Base-by-base conservation (phyloP, 345 rosid genomes). In the Ceriops decandra region DNA sequence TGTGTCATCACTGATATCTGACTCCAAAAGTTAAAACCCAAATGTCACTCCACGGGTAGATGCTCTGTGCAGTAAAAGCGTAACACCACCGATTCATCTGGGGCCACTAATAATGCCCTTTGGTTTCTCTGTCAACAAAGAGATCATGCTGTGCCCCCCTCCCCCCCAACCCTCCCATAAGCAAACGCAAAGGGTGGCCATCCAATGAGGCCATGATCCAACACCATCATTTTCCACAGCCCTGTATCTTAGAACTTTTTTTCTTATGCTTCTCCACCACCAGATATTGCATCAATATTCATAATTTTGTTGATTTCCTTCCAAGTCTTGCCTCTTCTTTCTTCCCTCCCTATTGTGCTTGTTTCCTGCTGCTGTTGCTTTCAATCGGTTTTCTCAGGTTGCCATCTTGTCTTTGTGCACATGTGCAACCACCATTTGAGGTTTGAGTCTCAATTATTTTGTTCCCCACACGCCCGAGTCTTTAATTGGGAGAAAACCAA, bases 201-300 rank as follows among this genome's bases (percentile, higher is more conserved):
- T 60, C 65, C 63, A 60, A 60, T 54, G 63, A 63, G 62, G 36
- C 62, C 51, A 62, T 22, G 26, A 66, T 66, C 59, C 35, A 68
- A 58, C 74, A 53, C 56, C 65, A 70, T 66, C 68, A 69, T 75
- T 80, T 69, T 77, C 77, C 52, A 47, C 13, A 42, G 13, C 22
- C 57, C 49, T 26, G 13, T 30, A 16, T 52, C 70, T 60, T 26
- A 36, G 1, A 31, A 54, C 2, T 57, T 63, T 64, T 52, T 51
- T 66, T 38, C 72, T 59, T 70, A 70, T 71, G 79, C 83, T 61
- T 69, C 70, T 77, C 83, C 76, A 36, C 81, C 72, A 31, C 67
- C 33, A 30, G 27, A 65, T 52, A 26, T 58, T 52, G 60, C 63
- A 66, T 67, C 51, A 26, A 54, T 20, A 17, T 9, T 32, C n/a